phyloP scores from a whole-genome alignment of 345 rosid species.

The Stellera chamaejasme region DNA sequence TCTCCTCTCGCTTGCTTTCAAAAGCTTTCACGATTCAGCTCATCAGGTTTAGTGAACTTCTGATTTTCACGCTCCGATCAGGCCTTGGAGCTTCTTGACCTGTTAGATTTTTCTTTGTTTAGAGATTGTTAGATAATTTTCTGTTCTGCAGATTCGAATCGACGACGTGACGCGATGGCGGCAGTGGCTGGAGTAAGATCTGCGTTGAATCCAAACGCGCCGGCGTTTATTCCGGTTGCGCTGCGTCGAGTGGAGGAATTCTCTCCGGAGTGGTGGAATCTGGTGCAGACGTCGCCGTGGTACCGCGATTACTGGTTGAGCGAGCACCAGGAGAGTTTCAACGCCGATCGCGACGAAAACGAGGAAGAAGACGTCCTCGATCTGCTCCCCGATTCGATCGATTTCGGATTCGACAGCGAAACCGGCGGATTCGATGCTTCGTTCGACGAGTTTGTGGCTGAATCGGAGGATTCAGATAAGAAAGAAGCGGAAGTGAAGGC shows the following conservation, averaged over 20 bases:
- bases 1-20: too few relatives aligned
- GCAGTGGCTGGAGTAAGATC: constrained; percentile 23
- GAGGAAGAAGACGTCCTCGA: constrained; percentile 10
- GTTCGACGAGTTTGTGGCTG: constrained; percentile 33
- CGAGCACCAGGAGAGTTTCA: constrained; percentile 18
- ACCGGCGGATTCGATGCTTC: constrained; percentile 35
- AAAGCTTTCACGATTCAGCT: not conserved
- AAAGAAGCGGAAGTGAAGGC: constrained; percentile 13
- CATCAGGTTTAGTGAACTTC: not conserved
- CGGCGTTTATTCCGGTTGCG: constrained; percentile 29
- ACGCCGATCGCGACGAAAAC: constrained; percentile 2
- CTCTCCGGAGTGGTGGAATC: constrained; percentile 45
- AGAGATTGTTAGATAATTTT: not conserved
- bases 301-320: constrained; percentile 36
- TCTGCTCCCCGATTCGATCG: constrained; percentile 40
- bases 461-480: constrained; percentile 5
- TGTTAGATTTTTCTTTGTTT: not conserved
- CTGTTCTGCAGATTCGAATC: too few relatives aligned
- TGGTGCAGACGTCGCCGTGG: constrained; percentile 30
- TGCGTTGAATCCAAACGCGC: constrained; percentile 36
- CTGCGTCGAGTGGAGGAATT: constrained; percentile 40
- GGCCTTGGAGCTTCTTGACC: not conserved
- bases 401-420: constrained; percentile 28
- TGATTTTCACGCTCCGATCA: too few relatives aligned
- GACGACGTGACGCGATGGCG: constrained; percentile 17